Evolutionary conservation across 352 stramenopile genomes (phyloP).

Genomic region (Pseudoperonospora humuli): DNA sequence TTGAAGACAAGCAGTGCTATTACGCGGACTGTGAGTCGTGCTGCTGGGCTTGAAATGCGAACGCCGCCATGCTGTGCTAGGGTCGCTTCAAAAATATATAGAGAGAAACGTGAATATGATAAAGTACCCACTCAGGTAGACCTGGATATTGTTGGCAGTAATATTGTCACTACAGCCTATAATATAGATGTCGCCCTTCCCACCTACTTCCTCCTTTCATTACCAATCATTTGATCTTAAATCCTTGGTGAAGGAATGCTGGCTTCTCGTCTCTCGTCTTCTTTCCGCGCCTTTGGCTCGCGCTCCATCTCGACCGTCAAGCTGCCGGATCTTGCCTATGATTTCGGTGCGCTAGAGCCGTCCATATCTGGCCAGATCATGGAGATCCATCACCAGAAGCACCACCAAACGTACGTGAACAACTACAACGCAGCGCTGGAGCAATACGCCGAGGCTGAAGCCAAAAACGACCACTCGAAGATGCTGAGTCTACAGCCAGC

Average conservation of each 20-base stretch:
- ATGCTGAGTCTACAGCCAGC: slow-evolving; percentile 88
- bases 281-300: slow-evolving; percentile 9
- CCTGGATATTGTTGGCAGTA: too few relatives aligned
- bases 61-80: too few relatives aligned
- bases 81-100: too few relatives aligned
- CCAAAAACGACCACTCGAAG: slow-evolving; percentile 82
- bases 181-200: too few relatives aligned
- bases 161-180: too few relatives aligned
- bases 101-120: too few relatives aligned
- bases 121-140: too few relatives aligned
- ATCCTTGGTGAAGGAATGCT: slow-evolving; percentile 8
- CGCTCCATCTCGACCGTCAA: slow-evolving; percentile 60
- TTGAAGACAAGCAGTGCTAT: too few relatives aligned
- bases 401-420: slow-evolving; percentile 95
- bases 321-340: slow-evolving; percentile 81
- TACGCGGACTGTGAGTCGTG: too few relatives aligned
- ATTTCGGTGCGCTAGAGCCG: slow-evolving; percentile 84
- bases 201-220: too few relatives aligned
- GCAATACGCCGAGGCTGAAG: slow-evolving; percentile 88
- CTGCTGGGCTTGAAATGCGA: too few relatives aligned
- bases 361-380: slow-evolving; percentile 87
- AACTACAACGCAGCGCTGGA: slow-evolving; percentile 93
- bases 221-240: too few relatives aligned
- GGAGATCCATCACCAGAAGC: slow-evolving; percentile 95
- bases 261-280: slow-evolving; percentile 12